These are phyloP conservation scores for Mucor circinelloides DNA, from an alignment of 371 early-diverging fungal species.

Conservation along the genomic window DNA sequence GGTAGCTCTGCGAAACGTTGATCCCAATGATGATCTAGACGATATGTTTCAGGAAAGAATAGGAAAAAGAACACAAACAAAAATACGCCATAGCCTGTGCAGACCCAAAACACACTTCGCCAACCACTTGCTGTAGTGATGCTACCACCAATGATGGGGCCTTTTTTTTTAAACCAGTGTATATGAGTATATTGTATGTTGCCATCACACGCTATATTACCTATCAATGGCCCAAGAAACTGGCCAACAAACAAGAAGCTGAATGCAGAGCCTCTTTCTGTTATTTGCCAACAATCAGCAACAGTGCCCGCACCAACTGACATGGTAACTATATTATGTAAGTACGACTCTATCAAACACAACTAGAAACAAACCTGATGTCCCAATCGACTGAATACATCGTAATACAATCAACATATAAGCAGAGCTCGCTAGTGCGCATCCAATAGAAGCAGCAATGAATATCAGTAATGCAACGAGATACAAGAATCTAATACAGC, in stretches of 20 bases:
- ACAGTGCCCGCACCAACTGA: constrained; percentile 49
- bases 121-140: constrained; percentile 55
- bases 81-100: constrained; percentile 61
- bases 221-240: constrained; percentile 56
- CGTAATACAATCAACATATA: constrained; percentile 64
- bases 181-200: not conserved
- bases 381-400: constrained; percentile 71
- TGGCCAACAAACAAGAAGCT: constrained; percentile 59
- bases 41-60: constrained; percentile 75
- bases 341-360: not conserved
- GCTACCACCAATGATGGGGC: constrained; percentile 45
- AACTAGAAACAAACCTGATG: constrained; percentile 50
- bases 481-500: constrained; percentile 6
- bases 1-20: not conserved
- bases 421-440: constrained; percentile 58
- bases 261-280: constrained; percentile 44
- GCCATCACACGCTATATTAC: constrained; percentile 11
- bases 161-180: constrained; percentile 7
- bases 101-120: constrained; percentile 69
- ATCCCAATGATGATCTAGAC: constrained; percentile 39
- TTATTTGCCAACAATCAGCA: constrained; percentile 41
- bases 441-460: constrained; percentile 62
- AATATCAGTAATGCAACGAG: constrained; percentile 60
- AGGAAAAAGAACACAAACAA: constrained; percentile 57
- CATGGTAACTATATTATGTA: constrained; percentile 30